phyloP scores from a whole-genome alignment of 257 asterid genomes.

The Lycium barbarum region DNA sequence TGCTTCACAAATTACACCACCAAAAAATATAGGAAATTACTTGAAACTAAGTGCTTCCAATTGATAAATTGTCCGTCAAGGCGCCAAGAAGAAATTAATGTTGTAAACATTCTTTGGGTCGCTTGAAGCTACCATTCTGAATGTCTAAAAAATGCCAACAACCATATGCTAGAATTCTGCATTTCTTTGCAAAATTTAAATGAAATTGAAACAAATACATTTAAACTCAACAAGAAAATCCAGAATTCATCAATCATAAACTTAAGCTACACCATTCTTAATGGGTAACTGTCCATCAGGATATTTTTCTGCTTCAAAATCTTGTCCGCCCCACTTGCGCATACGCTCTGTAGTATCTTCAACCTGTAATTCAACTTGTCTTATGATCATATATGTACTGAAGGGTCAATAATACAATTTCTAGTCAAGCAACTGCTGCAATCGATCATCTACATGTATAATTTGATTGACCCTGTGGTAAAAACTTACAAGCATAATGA shows the following conservation, averaged over 20 bases:
- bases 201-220: neutral
- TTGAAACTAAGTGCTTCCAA: neutral
- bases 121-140: neutral
- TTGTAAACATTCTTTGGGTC: neutral
- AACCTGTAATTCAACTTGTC: slow-evolving; percentile 45
- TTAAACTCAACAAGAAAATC: neutral
- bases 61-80: neutral
- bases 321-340: slow-evolving; percentile 75
- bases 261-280: slow-evolving; percentile 22
- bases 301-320: slow-evolving; percentile 22
- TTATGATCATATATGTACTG: neutral
- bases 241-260: neutral
- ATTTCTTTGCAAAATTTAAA: neutral
- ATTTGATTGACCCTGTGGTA: neutral
- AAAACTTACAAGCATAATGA: neutral
- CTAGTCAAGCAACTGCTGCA: neutral
- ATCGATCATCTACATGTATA: neutral
- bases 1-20: neutral
- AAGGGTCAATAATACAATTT: neutral
- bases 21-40: neutral
- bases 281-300: neutral
- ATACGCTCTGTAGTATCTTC: slow-evolving; percentile 67
- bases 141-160: neutral
- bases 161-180: neutral
- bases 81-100: neutral